Conservation (phyloP, 2,329 filamentous ascomycete genomes). For the Paramyrothecium roridum region DNA sequence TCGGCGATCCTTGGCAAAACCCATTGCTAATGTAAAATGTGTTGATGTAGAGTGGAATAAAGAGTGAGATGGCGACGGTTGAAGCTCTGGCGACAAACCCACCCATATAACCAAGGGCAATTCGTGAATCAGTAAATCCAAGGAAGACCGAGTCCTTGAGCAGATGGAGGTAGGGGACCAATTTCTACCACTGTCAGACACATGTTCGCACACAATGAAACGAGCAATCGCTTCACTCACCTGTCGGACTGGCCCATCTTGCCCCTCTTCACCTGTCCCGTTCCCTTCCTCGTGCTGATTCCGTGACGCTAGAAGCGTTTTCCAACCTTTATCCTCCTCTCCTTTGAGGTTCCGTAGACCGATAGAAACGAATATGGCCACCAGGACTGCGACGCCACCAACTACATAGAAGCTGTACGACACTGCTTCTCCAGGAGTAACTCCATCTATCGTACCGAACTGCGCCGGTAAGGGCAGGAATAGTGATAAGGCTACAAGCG, state of each 20-base stretch:
- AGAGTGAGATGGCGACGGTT: slow-evolving; percentile 91
- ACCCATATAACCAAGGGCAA: slow-evolving; percentile 84
- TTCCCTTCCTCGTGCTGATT: slow-evolving; percentile 17
- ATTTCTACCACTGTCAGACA: slow-evolving; percentile 17
- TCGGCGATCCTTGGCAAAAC: slow-evolving; percentile 67
- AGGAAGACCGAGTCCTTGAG: slow-evolving; percentile 63
- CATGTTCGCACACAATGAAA: neutral
- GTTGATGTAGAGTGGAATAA: slow-evolving; percentile 91
- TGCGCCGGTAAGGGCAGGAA: slow-evolving; percentile 86
- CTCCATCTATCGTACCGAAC: slow-evolving; percentile 69
- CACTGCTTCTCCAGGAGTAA: slow-evolving; percentile 71
- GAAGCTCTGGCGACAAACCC: slow-evolving; percentile 94
- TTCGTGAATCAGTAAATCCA: slow-evolving; percentile 72
- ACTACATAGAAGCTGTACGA: slow-evolving; percentile 87
- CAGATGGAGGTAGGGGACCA: slow-evolving; percentile 57
- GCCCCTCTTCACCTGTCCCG: slow-evolving; percentile 12
- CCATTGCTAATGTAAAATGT: slow-evolving; percentile 82
- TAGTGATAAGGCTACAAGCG: slow-evolving; percentile 74
- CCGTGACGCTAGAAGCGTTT: slow-evolving; percentile 46
- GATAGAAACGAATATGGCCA: slow-evolving; percentile 73
- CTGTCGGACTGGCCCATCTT: slow-evolving; percentile 13
- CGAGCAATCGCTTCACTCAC: slow-evolving; percentile 14
- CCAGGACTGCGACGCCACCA: slow-evolving; percentile 64
- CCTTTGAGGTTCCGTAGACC: slow-evolving; percentile 68
- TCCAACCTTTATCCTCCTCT: slow-evolving; percentile 75